Conservation (phyloP, 176 grass and related monocot genomes). For the Thinopyrum elongatum region DNA sequence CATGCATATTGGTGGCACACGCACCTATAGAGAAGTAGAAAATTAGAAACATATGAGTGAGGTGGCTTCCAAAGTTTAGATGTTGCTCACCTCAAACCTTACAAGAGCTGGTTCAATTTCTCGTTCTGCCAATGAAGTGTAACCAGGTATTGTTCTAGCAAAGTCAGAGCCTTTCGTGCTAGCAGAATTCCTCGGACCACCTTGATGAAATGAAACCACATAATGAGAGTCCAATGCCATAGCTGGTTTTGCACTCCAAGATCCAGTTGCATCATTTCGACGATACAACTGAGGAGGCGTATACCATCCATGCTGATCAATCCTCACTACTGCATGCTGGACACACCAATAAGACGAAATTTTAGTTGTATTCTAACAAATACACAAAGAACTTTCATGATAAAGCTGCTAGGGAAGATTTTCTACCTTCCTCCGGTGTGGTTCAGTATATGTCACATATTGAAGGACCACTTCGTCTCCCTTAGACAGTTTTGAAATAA, state of each 20-base stretch:
- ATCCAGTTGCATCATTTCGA: conserved; percentile 63
- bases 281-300: conserved; percentile 76
- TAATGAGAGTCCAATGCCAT: conserved; percentile 44
- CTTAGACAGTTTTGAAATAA: conserved; percentile 70
- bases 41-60: not conserved
- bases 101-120: conserved; percentile 97
- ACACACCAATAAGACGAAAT: not conserved
- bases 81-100: conserved; percentile 88
- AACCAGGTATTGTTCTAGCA: conserved; percentile 33
- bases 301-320: conserved; percentile 94
- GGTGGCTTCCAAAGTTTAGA: not conserved
- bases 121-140: conserved; percentile 88
- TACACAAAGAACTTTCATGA: not conserved
- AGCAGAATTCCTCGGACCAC: conserved; percentile 42
- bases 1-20: conserved; percentile 96
- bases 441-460: conserved; percentile 82
- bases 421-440: conserved; percentile 73
- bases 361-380: conserved; percentile 16
- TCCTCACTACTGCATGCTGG: conserved; percentile 83
- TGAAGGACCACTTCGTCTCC: conserved; percentile 80
- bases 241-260: conserved; percentile 74
- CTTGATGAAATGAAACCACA: conserved; percentile 46
- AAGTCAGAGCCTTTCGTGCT: conserved; percentile 53
- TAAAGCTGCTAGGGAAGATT: conserved; percentile 6
- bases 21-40: conserved; percentile 57